phyloP scores from a whole-genome alignment of 192 early-diverging fungal species.

The Backusella tuberculispora region DNA sequence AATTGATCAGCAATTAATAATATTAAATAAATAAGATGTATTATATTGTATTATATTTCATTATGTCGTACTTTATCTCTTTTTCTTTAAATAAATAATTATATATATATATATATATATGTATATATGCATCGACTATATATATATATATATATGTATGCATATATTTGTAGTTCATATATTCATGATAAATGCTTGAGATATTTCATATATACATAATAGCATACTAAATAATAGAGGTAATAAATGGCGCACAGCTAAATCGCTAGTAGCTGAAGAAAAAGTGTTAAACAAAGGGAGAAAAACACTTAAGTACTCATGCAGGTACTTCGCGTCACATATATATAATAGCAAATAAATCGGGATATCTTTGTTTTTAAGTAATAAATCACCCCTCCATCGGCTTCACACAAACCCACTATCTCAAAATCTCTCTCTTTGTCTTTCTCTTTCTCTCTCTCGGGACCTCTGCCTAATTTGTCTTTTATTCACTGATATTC shows the following conservation, averaged over 20 bases:
- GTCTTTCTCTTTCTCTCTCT: too few species aligned
- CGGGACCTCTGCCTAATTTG: too few species aligned
- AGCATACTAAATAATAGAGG: background rate
- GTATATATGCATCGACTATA: background rate
- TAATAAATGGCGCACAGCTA: background rate
- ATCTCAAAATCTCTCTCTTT: too few species aligned
- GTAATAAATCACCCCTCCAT: background rate
- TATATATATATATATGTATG: background rate
- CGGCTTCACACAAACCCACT: background rate
- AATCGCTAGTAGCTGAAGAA: background rate
- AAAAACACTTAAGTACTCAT: background rate
- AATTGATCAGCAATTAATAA: conserved; percentile 7
- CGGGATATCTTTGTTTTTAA: conserved; percentile 3
- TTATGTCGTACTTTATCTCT: too few species aligned
- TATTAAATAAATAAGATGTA: background rate
- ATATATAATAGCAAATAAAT: background rate
- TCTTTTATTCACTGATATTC: too few species aligned
- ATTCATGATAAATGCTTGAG: background rate
- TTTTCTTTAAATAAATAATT: background rate
- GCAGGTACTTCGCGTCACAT: conserved; percentile 11
- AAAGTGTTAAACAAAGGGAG: background rate
- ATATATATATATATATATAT: background rate
- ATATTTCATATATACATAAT: too few species aligned
- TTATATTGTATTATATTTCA: too few species aligned
- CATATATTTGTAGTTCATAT: background rate